Percentiles rank a stretch among this genome's conserved stretches.
Conservation (phyloP, 495 filamentous ascomycete species). For the Barbatosphaeria neglecta region DNA sequence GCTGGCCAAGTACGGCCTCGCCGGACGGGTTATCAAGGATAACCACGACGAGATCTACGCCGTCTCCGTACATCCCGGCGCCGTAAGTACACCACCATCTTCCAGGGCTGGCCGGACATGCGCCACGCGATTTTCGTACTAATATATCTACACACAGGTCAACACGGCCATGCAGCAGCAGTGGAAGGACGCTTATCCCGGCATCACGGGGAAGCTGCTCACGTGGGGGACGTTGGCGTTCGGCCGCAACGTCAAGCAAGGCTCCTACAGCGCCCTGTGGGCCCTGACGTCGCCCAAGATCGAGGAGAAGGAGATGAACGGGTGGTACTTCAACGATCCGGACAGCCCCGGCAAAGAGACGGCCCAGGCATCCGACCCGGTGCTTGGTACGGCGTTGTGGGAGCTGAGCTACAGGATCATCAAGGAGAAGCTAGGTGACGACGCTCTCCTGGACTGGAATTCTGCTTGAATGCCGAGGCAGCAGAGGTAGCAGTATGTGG, state of each 20-base stretch:
- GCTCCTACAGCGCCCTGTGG: constrained; percentile 30
- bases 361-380: constrained; percentile 26
- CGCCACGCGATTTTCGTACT: background rate
- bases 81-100: constrained; percentile 12
- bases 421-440: constrained; percentile 30
- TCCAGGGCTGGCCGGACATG: background rate
- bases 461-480: too few relatives aligned
- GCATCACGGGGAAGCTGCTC: constrained; percentile 25
- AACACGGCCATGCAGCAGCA: constrained; percentile 35
- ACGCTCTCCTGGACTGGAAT: constrained; percentile 25
- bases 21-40: constrained; percentile 26
- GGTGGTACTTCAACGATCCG: constrained; percentile 28
- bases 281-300: constrained; percentile 29
- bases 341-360: constrained; percentile 20
- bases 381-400: constrained; percentile 29
- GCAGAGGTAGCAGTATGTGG: too few relatives aligned
- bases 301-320: constrained; percentile 29
- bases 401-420: constrained; percentile 27
- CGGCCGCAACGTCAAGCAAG: constrained; percentile 28
- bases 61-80: constrained; percentile 30
- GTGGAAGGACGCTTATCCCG: constrained; percentile 37
- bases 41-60: constrained; percentile 30
- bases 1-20: constrained; percentile 33
- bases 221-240: constrained; percentile 17
- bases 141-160: constrained; percentile 11